Conservation (phyloP, 164 flowering plant genomes). For the Annona squamosa region DNA sequence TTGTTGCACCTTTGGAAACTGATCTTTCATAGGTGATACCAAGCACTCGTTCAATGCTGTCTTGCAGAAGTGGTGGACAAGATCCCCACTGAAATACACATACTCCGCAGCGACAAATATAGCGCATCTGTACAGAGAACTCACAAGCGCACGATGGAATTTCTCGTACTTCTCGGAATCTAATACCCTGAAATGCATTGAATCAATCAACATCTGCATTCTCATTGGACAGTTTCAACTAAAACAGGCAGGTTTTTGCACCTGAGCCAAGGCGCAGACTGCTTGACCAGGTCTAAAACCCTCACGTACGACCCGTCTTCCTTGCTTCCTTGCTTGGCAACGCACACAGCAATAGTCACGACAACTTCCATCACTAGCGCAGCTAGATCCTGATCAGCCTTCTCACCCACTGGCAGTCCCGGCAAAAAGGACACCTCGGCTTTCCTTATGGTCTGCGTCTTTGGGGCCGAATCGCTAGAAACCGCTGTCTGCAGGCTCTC, state of each 20-base stretch:
- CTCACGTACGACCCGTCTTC: slow-evolving; percentile 32
- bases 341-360: slow-evolving; percentile 42
- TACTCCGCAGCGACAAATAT: slow-evolving; percentile 35
- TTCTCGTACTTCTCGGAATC: slow-evolving; percentile 46
- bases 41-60: slow-evolving; percentile 41
- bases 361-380: slow-evolving; percentile 48
- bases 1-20: slow-evolving; percentile 43
- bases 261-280: slow-evolving; percentile 64
- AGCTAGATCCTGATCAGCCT: slow-evolving; percentile 42
- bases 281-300: slow-evolving; percentile 48
- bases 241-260: slow-evolving; percentile 12
- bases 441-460: slow-evolving; percentile 12
- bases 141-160: slow-evolving; percentile 39
- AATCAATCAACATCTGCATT: not conserved
- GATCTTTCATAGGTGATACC: slow-evolving; percentile 42
- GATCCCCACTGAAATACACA: slow-evolving; percentile 26
- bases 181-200: slow-evolving; percentile 34
- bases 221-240: not conserved
- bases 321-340: slow-evolving; percentile 32
- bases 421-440: slow-evolving; percentile 28
- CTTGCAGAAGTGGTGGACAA: slow-evolving; percentile 33
- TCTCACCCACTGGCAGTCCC: slow-evolving; percentile 12
- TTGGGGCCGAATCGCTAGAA: not conserved
- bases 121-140: slow-evolving; percentile 38
- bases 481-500: slow-evolving; percentile 30